Conservation (phyloP, 768 basidiomycete genomes). For the Boletus vermiculosoides region DNA sequence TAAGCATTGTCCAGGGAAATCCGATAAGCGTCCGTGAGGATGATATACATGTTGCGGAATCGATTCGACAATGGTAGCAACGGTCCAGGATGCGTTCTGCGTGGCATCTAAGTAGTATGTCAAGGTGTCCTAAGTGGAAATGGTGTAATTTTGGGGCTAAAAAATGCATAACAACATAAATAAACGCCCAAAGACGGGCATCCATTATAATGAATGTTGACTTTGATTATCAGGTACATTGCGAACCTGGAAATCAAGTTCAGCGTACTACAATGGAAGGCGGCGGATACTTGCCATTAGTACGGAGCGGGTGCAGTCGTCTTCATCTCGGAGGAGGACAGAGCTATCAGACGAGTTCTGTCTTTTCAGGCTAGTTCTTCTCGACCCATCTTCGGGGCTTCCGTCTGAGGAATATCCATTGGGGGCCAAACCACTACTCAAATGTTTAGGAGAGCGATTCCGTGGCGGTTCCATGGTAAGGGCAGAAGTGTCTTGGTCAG, state of each 20-base stretch:
- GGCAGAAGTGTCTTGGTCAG: slow-evolving; percentile 20
- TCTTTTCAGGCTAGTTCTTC: slow-evolving; percentile 22
- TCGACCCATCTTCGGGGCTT: slow-evolving; percentile 28
- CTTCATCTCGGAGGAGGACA: slow-evolving; percentile 43
- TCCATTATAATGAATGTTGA: slow-evolving; percentile 26
- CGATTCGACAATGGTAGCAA: slow-evolving; percentile 11
- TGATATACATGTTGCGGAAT: slow-evolving; percentile 19
- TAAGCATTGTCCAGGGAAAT: slow-evolving; percentile 15
- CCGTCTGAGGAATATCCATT: slow-evolving; percentile 16
- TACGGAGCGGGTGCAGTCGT: slow-evolving; percentile 56
- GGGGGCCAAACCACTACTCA: not conserved
- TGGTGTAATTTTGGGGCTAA: slow-evolving; percentile 1
- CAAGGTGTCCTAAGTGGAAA: slow-evolving; percentile 1
- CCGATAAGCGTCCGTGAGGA: slow-evolving; percentile 15
- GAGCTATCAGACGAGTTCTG: slow-evolving; percentile 23
- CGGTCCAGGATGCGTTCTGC: slow-evolving; percentile 4
- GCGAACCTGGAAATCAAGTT: slow-evolving; percentile 44
- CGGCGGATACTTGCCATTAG: slow-evolving; percentile 44
- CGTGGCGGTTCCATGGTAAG: slow-evolving; percentile 29
- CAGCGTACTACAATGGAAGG: slow-evolving; percentile 3
- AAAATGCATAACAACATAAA: slow-evolving; percentile 9
- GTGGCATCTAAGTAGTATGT: slow-evolving; percentile 21
- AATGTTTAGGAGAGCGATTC: slow-evolving; percentile 20
- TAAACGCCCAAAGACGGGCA: slow-evolving; percentile 1
- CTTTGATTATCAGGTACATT: slow-evolving; percentile 50